Conservation (phyloP, 306 rosid genomes). For the Lathyrus tuberosus region DNA sequence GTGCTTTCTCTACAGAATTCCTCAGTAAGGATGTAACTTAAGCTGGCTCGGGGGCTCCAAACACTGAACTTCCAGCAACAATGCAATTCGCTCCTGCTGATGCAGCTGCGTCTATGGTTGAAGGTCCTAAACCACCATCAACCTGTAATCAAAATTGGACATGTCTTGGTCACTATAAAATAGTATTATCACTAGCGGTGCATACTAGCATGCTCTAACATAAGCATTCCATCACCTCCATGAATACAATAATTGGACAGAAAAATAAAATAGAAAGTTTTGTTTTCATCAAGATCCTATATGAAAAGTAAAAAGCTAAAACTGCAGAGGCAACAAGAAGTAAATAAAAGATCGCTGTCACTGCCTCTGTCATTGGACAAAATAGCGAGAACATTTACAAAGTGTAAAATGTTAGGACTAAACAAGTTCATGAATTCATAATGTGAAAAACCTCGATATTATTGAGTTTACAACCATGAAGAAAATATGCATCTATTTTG, state of each 20-base stretch:
- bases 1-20: constrained; percentile 65
- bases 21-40: constrained; percentile 75
- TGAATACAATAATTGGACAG: constrained; percentile 16
- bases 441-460: not conserved
- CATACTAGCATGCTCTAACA: constrained; percentile 10
- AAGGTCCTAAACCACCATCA: constrained; percentile 97
- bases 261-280: constrained; percentile 7
- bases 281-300: not conserved
- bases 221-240: constrained; percentile 17
- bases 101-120: constrained; percentile 79
- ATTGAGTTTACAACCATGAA: constrained; percentile 20
- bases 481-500: constrained; percentile 20
- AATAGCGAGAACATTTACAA: constrained; percentile 22
- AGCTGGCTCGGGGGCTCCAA: constrained; percentile 86
- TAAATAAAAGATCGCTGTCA: not conserved
- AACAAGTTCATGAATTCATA: constrained; percentile 14
- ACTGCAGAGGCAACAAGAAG: constrained; percentile 8
- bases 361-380: not conserved
- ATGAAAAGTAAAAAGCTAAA: not conserved
- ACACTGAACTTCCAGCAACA: constrained; percentile 97
- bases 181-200: not conserved
- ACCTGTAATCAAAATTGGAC: constrained; percentile 59
- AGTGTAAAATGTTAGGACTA: constrained; percentile 4
- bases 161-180: constrained; percentile 14
- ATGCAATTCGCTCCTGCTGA: constrained; percentile 93